Percentiles rank a stretch among this genome's conserved stretches.
These are phyloP conservation scores for Epicoccum nigrum DNA, from an alignment of 2,329 filamentous ascomycete species.

Conservation along the genomic window DNA sequence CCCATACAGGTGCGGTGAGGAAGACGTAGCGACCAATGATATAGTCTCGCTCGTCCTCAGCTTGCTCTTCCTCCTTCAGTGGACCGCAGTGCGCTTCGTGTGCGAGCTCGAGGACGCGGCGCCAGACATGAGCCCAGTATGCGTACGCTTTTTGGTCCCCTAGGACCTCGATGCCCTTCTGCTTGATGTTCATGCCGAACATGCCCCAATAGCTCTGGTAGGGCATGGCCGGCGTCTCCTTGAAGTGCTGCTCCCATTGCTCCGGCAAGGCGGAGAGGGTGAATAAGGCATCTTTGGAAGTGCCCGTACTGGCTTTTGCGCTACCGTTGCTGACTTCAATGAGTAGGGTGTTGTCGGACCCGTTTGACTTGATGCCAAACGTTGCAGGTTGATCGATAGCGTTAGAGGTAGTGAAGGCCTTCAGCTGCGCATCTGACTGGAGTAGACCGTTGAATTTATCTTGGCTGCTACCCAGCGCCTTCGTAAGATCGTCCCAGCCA, in stretches of 20 bases:
- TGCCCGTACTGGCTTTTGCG: conserved; percentile 35
- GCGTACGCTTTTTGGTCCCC: conserved; percentile 55
- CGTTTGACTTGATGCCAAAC: conserved; percentile 46
- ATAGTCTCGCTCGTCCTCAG: conserved; percentile 48
- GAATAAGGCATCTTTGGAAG: conserved; percentile 46
- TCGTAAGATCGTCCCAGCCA: conserved; percentile 43
- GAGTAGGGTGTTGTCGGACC: conserved; percentile 42
- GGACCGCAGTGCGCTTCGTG: conserved; percentile 57
- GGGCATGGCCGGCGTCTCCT: conserved; percentile 50
- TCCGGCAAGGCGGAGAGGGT: conserved; percentile 51
- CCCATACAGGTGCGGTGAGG: conserved; percentile 55
- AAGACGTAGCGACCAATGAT: conserved; percentile 57
- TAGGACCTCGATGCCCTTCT: conserved; percentile 55
- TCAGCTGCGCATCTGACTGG: conserved; percentile 42
- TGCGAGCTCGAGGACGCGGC: conserved; percentile 55
- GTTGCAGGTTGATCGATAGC: conserved; percentile 42
- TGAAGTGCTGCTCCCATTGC: conserved; percentile 56
- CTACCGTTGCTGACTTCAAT: conserved; percentile 42
- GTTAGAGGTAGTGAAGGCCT: conserved; percentile 44
- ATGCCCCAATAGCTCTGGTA: conserved; percentile 56
- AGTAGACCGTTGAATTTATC: conserved; percentile 41
- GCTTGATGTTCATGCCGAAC: conserved; percentile 58
- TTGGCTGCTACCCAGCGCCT: conserved; percentile 40
- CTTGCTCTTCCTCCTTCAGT: conserved; percentile 49
- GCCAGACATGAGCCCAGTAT: conserved; percentile 56